These are phyloP conservation scores for Lasiodiplodia citricola DNA, from an alignment of 2,329 filamentous ascomycete species.

Conservation along the genomic window DNA sequence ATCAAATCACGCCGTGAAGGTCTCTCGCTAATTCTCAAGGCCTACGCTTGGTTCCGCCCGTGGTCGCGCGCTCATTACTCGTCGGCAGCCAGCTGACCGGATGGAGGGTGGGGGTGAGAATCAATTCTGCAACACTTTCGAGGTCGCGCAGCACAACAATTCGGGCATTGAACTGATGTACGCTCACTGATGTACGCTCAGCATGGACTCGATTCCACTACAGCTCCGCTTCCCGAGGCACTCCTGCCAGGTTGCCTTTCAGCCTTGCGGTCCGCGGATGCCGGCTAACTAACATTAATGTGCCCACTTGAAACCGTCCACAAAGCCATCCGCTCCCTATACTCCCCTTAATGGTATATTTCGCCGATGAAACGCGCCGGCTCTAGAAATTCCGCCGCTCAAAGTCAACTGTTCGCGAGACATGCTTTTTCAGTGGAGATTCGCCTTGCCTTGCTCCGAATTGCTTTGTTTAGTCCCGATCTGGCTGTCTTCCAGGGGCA, in stretches of 20 bases:
- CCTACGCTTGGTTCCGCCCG: background rate
- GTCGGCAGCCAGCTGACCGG: conserved; percentile 3
- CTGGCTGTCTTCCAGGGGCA: background rate
- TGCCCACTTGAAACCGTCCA: conserved; percentile 13
- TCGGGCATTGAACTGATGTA: background rate
- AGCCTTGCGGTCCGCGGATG: conserved; percentile 4
- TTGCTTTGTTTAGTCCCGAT: conserved; percentile 1
- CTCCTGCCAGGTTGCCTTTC: background rate
- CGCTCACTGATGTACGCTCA: background rate
- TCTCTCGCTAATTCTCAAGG: conserved; percentile 6
- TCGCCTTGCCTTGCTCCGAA: conserved; percentile 1
- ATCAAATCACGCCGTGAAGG: conserved; percentile 15
- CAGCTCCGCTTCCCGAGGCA: background rate
- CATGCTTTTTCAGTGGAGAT: conserved; percentile 7
- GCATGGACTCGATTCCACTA: conserved; percentile 5
- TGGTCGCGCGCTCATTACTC: conserved; percentile 5
- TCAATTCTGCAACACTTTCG: conserved; percentile 2
- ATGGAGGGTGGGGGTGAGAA: background rate
- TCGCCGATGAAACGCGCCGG: conserved; percentile 20
- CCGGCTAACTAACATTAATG: conserved; percentile 8
- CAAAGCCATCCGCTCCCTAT: conserved; percentile 6
- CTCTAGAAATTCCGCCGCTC: conserved; percentile 19
- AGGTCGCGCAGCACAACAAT: background rate
- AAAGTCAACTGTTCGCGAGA: conserved; percentile 12
- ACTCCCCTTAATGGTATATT: conserved; percentile 17